Percentiles rank a stretch among this genome's conserved stretches.
Conservation (phyloP, 371 early-diverging fungal species). For the Actinomortierella wolfii region DNA sequence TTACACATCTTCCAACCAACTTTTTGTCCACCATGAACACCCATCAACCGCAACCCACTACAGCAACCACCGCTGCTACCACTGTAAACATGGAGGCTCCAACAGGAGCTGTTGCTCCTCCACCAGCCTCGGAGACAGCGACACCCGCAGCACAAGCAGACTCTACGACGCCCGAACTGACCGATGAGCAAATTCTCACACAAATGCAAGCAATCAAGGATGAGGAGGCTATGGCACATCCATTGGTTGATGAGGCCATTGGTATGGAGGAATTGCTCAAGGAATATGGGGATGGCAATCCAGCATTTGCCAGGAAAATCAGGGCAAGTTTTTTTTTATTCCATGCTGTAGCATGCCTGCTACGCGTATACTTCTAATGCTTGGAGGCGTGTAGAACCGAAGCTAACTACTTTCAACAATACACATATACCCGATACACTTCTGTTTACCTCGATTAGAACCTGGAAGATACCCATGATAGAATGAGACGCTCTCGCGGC, state of each 20-base stretch:
- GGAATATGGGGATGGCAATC: slow-evolving; percentile 61
- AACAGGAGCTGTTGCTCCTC: neutral
- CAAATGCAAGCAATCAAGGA: slow-evolving; percentile 69
- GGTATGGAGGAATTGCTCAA: slow-evolving; percentile 53
- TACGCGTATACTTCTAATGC: no score
- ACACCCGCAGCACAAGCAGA: no score
- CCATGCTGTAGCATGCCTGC: no score
- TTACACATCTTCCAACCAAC: no score
- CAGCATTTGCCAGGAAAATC: slow-evolving; percentile 60
- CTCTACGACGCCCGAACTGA: slow-evolving; percentile 21
- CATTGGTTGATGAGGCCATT: slow-evolving; percentile 60
- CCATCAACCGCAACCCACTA: no score
- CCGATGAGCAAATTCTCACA: slow-evolving; percentile 67
- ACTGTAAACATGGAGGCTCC: no score
- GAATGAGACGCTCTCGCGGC: slow-evolving; percentile 68
- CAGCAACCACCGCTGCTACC: no score
- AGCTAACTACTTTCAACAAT: neutral
- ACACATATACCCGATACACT: no score
- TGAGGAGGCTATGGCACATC: slow-evolving; percentile 56
- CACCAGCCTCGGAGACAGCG: no score
- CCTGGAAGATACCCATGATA: slow-evolving; percentile 51
- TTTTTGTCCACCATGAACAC: no score
- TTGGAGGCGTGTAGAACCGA: slow-evolving; percentile 1
- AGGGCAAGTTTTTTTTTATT: slow-evolving; percentile 47
- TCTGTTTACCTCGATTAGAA: slow-evolving; percentile 47